Evolutionary conservation across 2,329 filamentous ascomycete species (phyloP), one percentile per base, ranked within the genome.

Genomic region (Aspergillus piperis): DNA sequence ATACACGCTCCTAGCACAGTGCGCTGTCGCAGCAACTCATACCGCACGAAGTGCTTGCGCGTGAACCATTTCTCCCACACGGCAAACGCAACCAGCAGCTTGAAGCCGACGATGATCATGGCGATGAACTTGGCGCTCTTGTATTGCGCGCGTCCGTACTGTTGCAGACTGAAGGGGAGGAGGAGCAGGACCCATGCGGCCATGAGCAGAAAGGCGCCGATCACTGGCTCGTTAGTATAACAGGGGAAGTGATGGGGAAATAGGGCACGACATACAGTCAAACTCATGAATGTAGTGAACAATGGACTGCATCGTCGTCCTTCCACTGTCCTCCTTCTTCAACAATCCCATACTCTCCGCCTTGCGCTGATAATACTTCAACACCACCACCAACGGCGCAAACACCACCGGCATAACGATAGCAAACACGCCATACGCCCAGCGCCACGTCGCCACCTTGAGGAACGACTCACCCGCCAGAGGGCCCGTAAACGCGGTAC

Each of bases 111-210:
- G 2, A 87, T 76, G 11, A 80, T 63, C 71, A 86, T 80, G 32
- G 70, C 73, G 58, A 85, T 80, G 61, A 85, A 80, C 8, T 78
- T 67, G 13, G 80, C 73, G 8, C 78, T 78, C 3, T 70, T 62
- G 75, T 81, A 84, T 8, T 71, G 66, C 7, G 75, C 64, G 10
- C 68, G 66, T 19, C 77, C 72, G 21, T 71, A 71, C 5, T 67
- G 62, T 51, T 77, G 73, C 17, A 90, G 78, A 51, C 78, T 85
- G 74, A 91, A 88, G 0, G 88, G 85, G 15, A 91, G 79, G 3
- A 90, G 80, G 71, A 90, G 84, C 2, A 90, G 75, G 1, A 84
- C 79, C 68, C 88, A 84, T 0, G 86, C 87, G 1, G 77, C 79
- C 50, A 83, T 82, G 39, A 90, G 77, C 1, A 63, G 38, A 13